phyloP scores from a whole-genome alignment of 768 basidiomycete species.

The Auriscalpium orientale region DNA sequence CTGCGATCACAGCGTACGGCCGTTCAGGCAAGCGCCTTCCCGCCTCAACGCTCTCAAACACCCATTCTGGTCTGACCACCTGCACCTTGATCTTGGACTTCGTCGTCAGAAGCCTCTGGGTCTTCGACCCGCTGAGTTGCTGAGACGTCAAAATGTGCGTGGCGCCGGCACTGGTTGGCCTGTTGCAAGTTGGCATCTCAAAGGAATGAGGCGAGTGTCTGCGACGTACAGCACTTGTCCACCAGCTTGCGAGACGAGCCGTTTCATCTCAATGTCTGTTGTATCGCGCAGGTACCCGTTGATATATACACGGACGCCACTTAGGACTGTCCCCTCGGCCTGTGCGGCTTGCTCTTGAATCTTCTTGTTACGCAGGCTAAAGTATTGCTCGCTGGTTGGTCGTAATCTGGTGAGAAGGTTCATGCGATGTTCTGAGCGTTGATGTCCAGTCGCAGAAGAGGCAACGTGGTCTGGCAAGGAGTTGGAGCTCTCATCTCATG shows the following conservation, averaged over 20 bases:
- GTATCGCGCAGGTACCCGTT: constrained; percentile 62
- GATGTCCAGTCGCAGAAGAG: constrained; percentile 46
- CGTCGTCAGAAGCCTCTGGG: constrained; percentile 49
- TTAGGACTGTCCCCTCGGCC: constrained; percentile 19
- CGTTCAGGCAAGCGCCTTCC: constrained; percentile 58
- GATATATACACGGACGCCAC: constrained; percentile 55
- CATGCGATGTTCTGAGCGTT: constrained; percentile 20
- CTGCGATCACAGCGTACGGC: constrained; percentile 43
- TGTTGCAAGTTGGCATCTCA: constrained; percentile 19
- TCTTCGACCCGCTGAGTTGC: constrained; percentile 64
- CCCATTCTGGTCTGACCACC: constrained; percentile 73
- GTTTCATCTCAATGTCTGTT: constrained; percentile 77
- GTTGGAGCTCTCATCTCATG: constrained; percentile 1
- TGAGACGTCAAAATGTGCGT: constrained; percentile 79
- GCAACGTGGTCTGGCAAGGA: constrained; percentile 42
- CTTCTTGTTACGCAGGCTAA: constrained; percentile 19
- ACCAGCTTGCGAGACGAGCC: constrained; percentile 56
- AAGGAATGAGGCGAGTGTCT: not conserved
- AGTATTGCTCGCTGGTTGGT: constrained; percentile 14
- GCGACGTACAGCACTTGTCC: constrained; percentile 50
- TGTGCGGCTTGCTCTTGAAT: constrained; percentile 21
- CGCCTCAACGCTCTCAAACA: constrained; percentile 54
- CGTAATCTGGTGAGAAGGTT: too few relatives aligned
- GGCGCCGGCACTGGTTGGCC: constrained; percentile 48
- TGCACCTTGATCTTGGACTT: constrained; percentile 43